Evolutionary conservation across 225 moss, liverwort and hornwort genomes (phyloP), one percentile per base, ranked within the genome.

Genomic region (Antitrichia curtipendula): DNA sequence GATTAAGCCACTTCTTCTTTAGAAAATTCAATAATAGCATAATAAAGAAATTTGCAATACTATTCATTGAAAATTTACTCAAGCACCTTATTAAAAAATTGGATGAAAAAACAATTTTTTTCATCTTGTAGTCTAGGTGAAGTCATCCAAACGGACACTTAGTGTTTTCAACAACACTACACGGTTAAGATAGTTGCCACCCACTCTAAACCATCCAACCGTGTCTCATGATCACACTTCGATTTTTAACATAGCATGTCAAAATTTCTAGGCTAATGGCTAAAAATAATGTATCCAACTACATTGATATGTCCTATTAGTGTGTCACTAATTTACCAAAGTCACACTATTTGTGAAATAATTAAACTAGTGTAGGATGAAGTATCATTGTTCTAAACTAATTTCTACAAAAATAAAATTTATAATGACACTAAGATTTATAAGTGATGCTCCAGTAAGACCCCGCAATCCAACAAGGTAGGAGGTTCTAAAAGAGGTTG

Each of bases 181-280:
- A 64, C 3, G 10, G 6, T 74, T 68, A 40, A 24, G 38, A 13
- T 70, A 70, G 5, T 25, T 70, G 8, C 3, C 41, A 41, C 3
- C 1, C 1, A 0, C 0, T 41, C 4, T 41, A 25, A 41, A 41
- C 5, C 9, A 41, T 0, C 3, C 0, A 41, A 0, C 1, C 3
- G 5, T 41, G 8, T 70, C 3, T 43, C 9, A 43, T 71, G 28
- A 22, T 43, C 5, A 16, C 24, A 2, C 9, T 71, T 71, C 3
- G 1, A n/a, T 27, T 27, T 1, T 45, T 32, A 32, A 49, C 1
- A 74, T 7, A 74, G 4, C 0, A 0, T 7, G 5, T 74, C 2
- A 7, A 7, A 20, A 32, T 74, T 29, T 1, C 73, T 0, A 49
- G 1, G 12, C 4, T 12, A 31, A 12, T 19, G 74, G 12, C 20